phyloP scores from a whole-genome alignment of 257 asterid genomes.

The Solanum virginianum region DNA sequence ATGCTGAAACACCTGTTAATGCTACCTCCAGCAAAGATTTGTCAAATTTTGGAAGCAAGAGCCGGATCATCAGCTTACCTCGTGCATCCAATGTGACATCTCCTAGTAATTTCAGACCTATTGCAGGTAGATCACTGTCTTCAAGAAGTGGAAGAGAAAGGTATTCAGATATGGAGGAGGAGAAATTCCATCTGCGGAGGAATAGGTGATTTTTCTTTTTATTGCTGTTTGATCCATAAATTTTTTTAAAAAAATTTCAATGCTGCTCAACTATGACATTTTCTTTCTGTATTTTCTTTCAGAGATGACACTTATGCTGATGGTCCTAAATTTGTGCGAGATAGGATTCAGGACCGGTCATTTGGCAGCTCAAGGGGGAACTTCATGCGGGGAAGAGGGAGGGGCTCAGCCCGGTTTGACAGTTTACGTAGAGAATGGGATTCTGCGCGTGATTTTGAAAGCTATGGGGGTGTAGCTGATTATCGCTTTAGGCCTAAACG shows the following conservation, averaged over 20 bases:
- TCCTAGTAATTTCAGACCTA: constrained; percentile 33
- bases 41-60: constrained; percentile 28
- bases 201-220: constrained; percentile 42
- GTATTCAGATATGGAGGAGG: constrained; percentile 46
- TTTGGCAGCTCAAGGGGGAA: constrained; percentile 40
- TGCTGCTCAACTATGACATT: constrained; percentile 3
- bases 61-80: constrained; percentile 77
- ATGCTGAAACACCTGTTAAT: constrained; percentile 30
- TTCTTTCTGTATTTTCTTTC: constrained; percentile 18
- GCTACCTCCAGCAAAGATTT: constrained; percentile 36
- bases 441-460: constrained; percentile 45
- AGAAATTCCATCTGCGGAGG: constrained; percentile 32
- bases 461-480: constrained; percentile 32
- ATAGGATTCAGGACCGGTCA: constrained; percentile 40
- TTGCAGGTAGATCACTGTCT: constrained; percentile 31
- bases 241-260: background rate
- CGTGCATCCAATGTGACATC: constrained; percentile 36
- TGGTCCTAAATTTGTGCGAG: constrained; percentile 46
- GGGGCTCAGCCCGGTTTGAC: constrained; percentile 42
- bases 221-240: background rate
- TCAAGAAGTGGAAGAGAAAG: constrained; percentile 59
- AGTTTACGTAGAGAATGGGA: constrained; percentile 47
- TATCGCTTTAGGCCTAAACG: constrained; percentile 53
- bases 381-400: constrained; percentile 65
- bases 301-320: constrained; percentile 54